A percentile compares a stretch with the other conserved stretches of the same genome.
Evolutionary conservation across 2,329 filamentous ascomycete genomes (phyloP).

Genomic region (Epichloe uncinata): DNA sequence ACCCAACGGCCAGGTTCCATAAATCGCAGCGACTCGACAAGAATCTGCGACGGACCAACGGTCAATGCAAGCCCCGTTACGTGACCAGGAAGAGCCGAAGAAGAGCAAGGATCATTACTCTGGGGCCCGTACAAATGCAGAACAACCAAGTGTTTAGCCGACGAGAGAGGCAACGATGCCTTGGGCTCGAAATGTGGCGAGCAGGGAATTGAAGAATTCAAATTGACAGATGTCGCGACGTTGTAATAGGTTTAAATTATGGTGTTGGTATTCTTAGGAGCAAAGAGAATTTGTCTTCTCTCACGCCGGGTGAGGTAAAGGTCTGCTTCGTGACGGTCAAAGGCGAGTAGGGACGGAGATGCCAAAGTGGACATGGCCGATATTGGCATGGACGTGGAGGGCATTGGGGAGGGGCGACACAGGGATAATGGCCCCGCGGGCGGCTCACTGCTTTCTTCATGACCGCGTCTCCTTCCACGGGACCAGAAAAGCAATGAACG

Average conservation of each 20-base stretch:
- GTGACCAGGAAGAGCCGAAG: slow-evolving; percentile 3
- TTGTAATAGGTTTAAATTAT: too few relatives aligned
- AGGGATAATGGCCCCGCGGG: neutral
- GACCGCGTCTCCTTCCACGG: neutral
- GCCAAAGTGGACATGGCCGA: neutral
- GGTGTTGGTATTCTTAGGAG: neutral
- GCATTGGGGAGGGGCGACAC: neutral
- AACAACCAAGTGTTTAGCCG: too few relatives aligned
- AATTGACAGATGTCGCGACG: too few relatives aligned
- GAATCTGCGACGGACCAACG: neutral
- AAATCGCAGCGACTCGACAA: neutral
- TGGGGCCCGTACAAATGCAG: neutral
- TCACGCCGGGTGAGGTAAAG: too few relatives aligned
- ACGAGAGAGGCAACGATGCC: too few relatives aligned
- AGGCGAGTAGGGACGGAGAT: neutral
- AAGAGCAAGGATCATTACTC: slow-evolving; percentile 1
- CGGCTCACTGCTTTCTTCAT: neutral
- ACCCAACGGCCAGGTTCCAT: neutral
- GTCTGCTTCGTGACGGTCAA: neutral
- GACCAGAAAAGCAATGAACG: too few relatives aligned
- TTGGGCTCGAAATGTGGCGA: too few relatives aligned
- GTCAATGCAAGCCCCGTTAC: neutral
- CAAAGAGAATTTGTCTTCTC: neutral
- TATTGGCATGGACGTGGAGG: neutral
- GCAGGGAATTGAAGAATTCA: too few relatives aligned